Evolutionary conservation across 1,284 basidiomycete genomes (phyloP), one percentile per base, ranked within the genome.

Genomic region (Trametes versicolor): DNA sequence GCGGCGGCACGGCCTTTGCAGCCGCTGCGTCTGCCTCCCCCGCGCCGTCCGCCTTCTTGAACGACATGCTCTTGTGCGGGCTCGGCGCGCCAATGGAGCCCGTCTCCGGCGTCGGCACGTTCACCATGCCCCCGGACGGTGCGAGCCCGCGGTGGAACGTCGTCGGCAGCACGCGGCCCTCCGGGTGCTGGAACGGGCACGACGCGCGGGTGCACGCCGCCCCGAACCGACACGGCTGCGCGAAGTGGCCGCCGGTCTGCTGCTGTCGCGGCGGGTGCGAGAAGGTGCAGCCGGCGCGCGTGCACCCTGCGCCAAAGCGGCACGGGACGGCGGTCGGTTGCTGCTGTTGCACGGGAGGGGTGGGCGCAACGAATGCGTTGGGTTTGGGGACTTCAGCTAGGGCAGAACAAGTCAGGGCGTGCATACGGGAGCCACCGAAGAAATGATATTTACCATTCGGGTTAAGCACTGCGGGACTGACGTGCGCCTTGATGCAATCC

Each of bases 401-500:
- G 15, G 10, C 6, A 19, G n/a, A 17, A 19, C 5, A 13, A 19
- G 19, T 43, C 41, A 43, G 41, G 50, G 51, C 25, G 60, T 60
- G 48, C 19, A 43, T 43, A 17, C 17, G 3, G 6, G 41, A 13
- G 41, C 6, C 19, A 62, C 59, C 43, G 54, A 23, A 60, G 34
- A n/a, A 62, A 37, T 25, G 13, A 15, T 54, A 72, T 83, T 60
- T 79, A 90, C 90, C 83, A 73, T 83, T 80, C 37, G 83, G 80
- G 72, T 90, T 89, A 8, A 88, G 80, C 25, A 89, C 88, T 8
- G 95, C 94, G 10, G 95, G 93, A 73, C 93, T 95, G 65, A 95
- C 91, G 76, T 97, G 95, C 29, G 88, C 88, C 78, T 94, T 94
- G 64, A 92, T 87, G 75, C 95, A 97, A 78, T 97, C 95, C 74